Base-by-base conservation (phyloP, 192 early-diverging fungal genomes). In the Backusella psychrophila region DNA sequence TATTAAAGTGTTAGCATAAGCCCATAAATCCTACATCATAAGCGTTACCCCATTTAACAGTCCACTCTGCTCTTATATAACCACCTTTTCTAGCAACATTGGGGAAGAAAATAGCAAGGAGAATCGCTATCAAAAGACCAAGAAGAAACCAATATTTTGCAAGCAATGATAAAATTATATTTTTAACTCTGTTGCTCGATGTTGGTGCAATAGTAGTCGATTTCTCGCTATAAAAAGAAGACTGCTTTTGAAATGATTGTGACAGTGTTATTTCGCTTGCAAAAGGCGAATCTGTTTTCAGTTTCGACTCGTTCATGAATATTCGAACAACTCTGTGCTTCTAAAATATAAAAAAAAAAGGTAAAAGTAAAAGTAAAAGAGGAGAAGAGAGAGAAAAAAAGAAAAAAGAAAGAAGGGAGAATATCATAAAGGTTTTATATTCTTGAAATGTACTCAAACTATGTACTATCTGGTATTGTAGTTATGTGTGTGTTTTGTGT, bases 61-160 rank as follows among this genome's bases (percentile, higher is more conserved):
- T 82, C 81, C 89, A 91, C 76, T 93, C 90, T 26, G 87, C 77
- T 19, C 74, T 82, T 52, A 87, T 73, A 52, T 85, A 80, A 14
- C 87, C 87, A 17, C 78, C 80, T 59, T 84, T 88, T 71, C 85
- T 89, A 26, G 87, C 92, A 38, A 90, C 82, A 6, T 36, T 68
- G 33, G 92, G 92, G 34, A 85, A 90, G 38, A 83, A 79, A 19
- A 85, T 85, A 0, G 91, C 91, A 17, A 93, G 76, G 11, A 80
- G 79, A 72, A 93, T 92, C 15, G 81, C 89, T 8, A 88, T 6
- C 21, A 80, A 79, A n/a, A 93, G 86, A 11, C 92, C 92, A 77
- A 91, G 71, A 17, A 86, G 63, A 74, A 92, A 92, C 91, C 91
- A 79, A 68, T 79, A 79, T 71, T 79, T 79, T 31, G 11, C 42